Percentiles rank a stretch among this genome's conserved stretches.
These are phyloP conservation scores for Kluyveromyces starmeri DNA, from an alignment of 805 yeast species.

Conservation along the genomic window DNA sequence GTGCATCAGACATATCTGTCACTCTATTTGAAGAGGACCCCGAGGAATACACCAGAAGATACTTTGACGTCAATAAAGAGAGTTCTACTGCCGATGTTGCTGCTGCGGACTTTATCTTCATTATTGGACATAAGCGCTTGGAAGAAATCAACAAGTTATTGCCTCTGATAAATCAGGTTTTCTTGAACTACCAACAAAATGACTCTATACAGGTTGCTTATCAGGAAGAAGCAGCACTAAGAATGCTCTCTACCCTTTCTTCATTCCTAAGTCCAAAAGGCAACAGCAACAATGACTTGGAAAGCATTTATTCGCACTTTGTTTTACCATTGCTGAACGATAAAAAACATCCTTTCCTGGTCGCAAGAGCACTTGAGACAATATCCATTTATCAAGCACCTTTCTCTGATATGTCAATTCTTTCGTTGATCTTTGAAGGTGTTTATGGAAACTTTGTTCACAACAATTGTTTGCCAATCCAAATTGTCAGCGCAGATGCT, in stretches of 20 bases:
- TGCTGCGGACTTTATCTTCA: constrained; percentile 63
- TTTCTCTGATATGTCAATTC: constrained; percentile 31
- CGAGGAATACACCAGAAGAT: constrained; percentile 69
- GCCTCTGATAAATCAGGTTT: constrained; percentile 46
- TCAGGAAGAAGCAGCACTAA: constrained; percentile 72
- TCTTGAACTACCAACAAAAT: constrained; percentile 28
- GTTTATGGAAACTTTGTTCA: constrained; percentile 33
- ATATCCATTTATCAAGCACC: constrained; percentile 32
- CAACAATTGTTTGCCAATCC: constrained; percentile 57
- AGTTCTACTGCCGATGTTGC: constrained; percentile 67
- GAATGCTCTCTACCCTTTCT: constrained; percentile 68
- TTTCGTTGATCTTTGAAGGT: constrained; percentile 34
- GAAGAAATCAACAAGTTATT: constrained; percentile 45
- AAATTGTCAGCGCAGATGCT: constrained; percentile 81
- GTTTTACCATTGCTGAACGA: constrained; percentile 57
- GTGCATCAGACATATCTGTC: constrained; percentile 55
- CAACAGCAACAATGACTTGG: constrained; percentile 47
- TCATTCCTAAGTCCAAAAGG: constrained; percentile 29
- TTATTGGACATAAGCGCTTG: constrained; percentile 49
- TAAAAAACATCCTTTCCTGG: constrained; percentile 49
- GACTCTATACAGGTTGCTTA: constrained; percentile 38
- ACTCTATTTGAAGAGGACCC: constrained; percentile 76
- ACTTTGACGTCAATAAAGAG: constrained; percentile 58
- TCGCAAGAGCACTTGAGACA: constrained; percentile 64
- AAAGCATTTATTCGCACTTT: constrained; percentile 48